Conservation (phyloP, 768 basidiomycete species). For the Podaxis sp. region DNA sequence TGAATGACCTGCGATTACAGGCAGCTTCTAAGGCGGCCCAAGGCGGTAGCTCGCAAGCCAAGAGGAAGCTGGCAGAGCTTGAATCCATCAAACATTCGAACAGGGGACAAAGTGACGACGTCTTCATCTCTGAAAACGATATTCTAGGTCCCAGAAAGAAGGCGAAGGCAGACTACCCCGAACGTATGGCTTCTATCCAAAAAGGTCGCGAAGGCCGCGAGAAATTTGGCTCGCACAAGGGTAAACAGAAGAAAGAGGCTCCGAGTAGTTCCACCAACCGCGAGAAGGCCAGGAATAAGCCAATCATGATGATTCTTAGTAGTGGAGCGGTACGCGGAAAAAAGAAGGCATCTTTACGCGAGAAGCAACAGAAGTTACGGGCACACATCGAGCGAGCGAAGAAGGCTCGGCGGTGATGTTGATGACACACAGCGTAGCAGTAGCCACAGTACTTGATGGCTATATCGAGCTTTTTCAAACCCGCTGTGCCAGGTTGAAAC, state of each 20-base stretch:
- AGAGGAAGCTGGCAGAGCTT: constrained; percentile 83
- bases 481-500: constrained; percentile 53
- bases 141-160: constrained; percentile 95
- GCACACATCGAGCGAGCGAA: constrained; percentile 73
- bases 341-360: constrained; percentile 76
- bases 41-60: constrained; percentile 69
- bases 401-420: constrained; percentile 31
- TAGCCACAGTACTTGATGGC: background rate
- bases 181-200: constrained; percentile 86
- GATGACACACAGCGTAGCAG: background rate
- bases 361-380: constrained; percentile 76
- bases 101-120: constrained; percentile 36
- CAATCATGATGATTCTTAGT: constrained; percentile 89
- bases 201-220: constrained; percentile 94
- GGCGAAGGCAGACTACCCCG: constrained; percentile 88
- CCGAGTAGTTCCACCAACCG: constrained; percentile 87
- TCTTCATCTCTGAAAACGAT: constrained; percentile 85
- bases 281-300: constrained; percentile 92
- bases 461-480: constrained; percentile 13
- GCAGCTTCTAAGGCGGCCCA: constrained; percentile 71
- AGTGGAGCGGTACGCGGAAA: constrained; percentile 75
- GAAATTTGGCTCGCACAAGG: constrained; percentile 86
- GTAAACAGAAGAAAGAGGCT: constrained; percentile 82
- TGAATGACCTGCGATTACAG: constrained; percentile 84
- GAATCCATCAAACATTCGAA: constrained; percentile 53